Base-by-base conservation (phyloP, 2,329 filamentous ascomycete species). In the Thelonectria blattea region DNA sequence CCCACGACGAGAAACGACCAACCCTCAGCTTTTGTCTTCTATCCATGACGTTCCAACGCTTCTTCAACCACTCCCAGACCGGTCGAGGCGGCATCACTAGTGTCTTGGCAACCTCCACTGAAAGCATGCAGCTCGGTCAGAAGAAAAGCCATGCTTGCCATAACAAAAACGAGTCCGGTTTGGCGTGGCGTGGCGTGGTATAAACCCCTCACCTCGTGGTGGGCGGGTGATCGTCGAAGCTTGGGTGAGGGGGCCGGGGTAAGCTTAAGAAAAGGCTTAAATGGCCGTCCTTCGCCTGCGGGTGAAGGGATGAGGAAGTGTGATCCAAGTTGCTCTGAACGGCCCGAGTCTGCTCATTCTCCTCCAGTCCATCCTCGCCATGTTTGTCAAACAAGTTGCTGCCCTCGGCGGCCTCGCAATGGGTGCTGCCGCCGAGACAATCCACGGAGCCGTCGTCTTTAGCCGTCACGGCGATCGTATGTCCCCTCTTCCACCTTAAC, bases 381-480 rank as follows among this genome's bases (percentile, higher is more conserved):
- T 59, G 51, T 50, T 46, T n/a, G 24, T 48, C 7, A 22, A 12
- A 8, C 27, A 45, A 27, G 32, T 54, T 32, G 37, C 30, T 15
- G 20, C 32, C 14, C 10, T 54, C 11, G 32, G 27, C 8, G 46
- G 27, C 15, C 37, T 59, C n/a, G 50, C n/a, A 17, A 45, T 54
- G 9, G 32, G 18, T 32, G 55, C 59, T 37, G 56, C 61, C 0
- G 72, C 73, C 6, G 74, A 75, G 64, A 74, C 73, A 0, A 65
- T 75, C 12, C 73, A 73, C 34, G 73, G 74, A 22, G 72, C 69
- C 2, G 71, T 75, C 8, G 69, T 76, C 24, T 76, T 75, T 56
- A 69, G 64, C 41, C 73, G 74, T 20, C 74, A 76, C 47, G 74
- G 74, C 14, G 74, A 76, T 55, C 69, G 74, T 75, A 63, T 39